Evolutionary conservation across 2,329 filamentous ascomycete genomes (phyloP), one percentile per base, ranked within the genome.

Genomic region (Orbilia blumenaviensis): DNA sequence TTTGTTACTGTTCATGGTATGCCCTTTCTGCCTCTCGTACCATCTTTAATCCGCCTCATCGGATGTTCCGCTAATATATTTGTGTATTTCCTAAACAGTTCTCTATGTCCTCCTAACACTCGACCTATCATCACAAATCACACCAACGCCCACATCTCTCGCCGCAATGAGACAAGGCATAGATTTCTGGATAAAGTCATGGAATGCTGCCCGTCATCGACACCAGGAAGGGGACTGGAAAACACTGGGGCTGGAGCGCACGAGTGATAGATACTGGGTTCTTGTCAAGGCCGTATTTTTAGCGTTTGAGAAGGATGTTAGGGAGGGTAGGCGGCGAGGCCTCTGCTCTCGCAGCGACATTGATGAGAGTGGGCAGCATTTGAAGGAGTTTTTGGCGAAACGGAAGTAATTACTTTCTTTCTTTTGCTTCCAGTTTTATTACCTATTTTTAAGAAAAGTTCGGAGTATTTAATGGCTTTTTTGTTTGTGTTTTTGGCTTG

Each of bases 371-470:
- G 71, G 71, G 21, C 54, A 66, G 41, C 71, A 75, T 75, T 58
- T 75, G 56, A 68, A 68, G 71, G 71, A 75, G 71, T 75, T 75
- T 50, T 75, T 75, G 71, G 71, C 63, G 71, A 67, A 75, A 64
- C 63, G 63, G 63, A 68, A 75, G 46, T 68, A 41, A 54, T 54
- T n/a, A 27, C 16, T 41, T 12, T 42, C 6, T 16, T 54, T 36
- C 32, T 29, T 21, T 52, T 42, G 29, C 9, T 34, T 48, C 52
- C 29, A 21, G 16, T 23, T 44, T 10, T 44, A 23, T 41, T 41
- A 12, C 3, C 5, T 41, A 6, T 62, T 63, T 42, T 46, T 63
- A 36, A 6, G 3, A 56, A 56, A 56, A 56, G 52, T 56, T 54
- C 38, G 29, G 52, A 56, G 32, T 38, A 36, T 25, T 12, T 56